Conservation (phyloP, 108 stramenopile genomes). For the Asterionellopsis glacialis region DNA sequence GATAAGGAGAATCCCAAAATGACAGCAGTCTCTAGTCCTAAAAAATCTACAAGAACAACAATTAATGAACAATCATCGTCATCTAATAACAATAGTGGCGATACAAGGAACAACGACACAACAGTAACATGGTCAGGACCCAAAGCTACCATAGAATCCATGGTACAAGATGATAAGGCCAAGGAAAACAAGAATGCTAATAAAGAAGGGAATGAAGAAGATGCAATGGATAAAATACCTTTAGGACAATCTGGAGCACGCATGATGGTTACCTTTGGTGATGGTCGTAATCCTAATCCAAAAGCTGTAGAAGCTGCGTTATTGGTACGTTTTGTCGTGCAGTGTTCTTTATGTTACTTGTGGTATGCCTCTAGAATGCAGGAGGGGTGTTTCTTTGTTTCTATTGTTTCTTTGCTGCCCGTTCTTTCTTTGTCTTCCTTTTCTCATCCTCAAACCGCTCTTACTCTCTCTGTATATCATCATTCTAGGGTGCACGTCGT, state of each 20-base stretch:
- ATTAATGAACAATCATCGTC: neutral
- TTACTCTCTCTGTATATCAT: neutral
- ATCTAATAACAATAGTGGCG: neutral
- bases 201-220: conserved; percentile 20
- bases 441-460: neutral
- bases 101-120: neutral
- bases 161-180: conserved; percentile 17
- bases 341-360: too few species aligned
- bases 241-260: conserved; percentile 61
- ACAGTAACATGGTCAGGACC: neutral
- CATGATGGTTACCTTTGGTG: conserved; percentile 82
- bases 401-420: too few species aligned
- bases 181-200: conserved; percentile 5
- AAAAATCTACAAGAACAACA: conserved; percentile 1
- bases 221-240: conserved; percentile 50
- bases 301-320: conserved; percentile 47
- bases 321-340: conserved; percentile 25
- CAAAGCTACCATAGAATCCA: conserved; percentile 11
- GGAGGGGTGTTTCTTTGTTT: too few species aligned
- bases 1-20: neutral
- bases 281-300: conserved; percentile 52
- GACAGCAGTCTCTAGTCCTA: neutral
- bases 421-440: too few species aligned
- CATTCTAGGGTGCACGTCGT: conserved; percentile 35
- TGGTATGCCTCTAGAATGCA: too few species aligned